A percentile compares a stretch with the other conserved stretches of the same genome.
These are phyloP conservation scores for Secale cereale DNA, from an alignment of 176 grass and related monocot genomes.

Conservation along the genomic window DNA sequence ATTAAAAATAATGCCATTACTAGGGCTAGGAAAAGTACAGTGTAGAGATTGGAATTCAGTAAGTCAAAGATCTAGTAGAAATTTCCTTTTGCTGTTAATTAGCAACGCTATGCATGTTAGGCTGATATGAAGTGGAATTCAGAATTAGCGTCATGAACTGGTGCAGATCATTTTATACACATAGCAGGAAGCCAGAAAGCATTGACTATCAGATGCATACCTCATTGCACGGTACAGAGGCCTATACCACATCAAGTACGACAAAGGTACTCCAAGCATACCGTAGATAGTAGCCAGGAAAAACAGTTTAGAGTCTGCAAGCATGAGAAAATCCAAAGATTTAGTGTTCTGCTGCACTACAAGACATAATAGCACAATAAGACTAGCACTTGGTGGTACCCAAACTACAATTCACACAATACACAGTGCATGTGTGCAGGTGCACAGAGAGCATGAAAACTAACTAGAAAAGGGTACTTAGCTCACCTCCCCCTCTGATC, in stretches of 20 bases:
- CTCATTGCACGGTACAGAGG: conserved; percentile 94
- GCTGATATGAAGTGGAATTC: not conserved
- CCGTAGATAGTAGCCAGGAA: conserved; percentile 89
- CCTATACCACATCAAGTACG: conserved; percentile 93
- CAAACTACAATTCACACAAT: not conserved
- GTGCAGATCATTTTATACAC: not conserved
- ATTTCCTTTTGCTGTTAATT: not conserved
- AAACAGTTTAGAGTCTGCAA: conserved; percentile 83
- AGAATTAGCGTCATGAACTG: not conserved
- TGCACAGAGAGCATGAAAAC: not conserved
- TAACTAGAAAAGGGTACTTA: conserved; percentile 11
- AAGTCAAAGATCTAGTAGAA: not conserved
- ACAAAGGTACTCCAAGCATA: conserved; percentile 79
- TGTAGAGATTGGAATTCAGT: not conserved
- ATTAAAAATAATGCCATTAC: conserved; percentile 6
- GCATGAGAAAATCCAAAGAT: not conserved
- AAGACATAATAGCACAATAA: not conserved
- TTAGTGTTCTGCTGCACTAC: conserved; percentile 11
- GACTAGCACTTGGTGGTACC: not conserved
- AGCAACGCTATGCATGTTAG: not conserved
- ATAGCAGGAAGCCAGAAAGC: not conserved
- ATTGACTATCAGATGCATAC: conserved; percentile 21
- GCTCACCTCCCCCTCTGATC: conserved; percentile 94
- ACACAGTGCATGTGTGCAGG: not conserved
- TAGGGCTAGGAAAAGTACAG: not conserved